Percentiles rank a stretch among this genome's conserved stretches.
Evolutionary conservation across 495 filamentous ascomycete species (phyloP).

Genomic region (Neurospora sp.): DNA sequence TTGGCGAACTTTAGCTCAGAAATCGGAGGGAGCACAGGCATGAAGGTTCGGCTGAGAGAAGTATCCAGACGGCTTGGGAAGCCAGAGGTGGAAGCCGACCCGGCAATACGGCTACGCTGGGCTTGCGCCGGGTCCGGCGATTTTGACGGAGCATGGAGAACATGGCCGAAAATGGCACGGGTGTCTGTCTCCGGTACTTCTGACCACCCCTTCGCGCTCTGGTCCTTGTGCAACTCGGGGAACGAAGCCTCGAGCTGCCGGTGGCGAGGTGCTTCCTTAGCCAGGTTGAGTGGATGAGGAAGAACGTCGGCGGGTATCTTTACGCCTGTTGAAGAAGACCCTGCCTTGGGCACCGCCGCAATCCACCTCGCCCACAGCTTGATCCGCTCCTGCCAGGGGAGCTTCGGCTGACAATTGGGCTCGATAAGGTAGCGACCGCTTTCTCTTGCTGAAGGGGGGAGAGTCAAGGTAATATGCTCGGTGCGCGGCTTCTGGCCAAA

Average conservation of each 20-base stretch:
- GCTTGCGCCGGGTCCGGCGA: not conserved
- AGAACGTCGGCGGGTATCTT: constrained; percentile 8
- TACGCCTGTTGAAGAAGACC: not conserved
- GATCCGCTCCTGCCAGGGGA: constrained; percentile 35
- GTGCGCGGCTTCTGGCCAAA: constrained; percentile 15
- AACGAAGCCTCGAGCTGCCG: not conserved
- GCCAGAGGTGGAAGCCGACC: constrained; percentile 13
- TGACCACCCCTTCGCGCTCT: constrained; percentile 18
- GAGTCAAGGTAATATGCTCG: not conserved
- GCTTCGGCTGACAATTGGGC: constrained; percentile 13
- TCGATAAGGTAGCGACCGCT: constrained; percentile 19
- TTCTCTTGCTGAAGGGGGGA: constrained; percentile 3
- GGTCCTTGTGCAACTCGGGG: not conserved
- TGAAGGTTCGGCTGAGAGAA: constrained; percentile 13
- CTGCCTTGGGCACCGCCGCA: not conserved
- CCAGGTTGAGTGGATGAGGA: constrained; percentile 3
- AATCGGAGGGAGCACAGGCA: constrained; percentile 15
- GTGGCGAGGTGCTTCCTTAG: not conserved
- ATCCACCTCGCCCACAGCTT: constrained; percentile 31
- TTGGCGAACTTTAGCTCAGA: constrained; percentile 6
- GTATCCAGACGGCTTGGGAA: not conserved
- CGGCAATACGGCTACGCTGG: constrained; percentile 3
- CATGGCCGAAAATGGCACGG: constrained; percentile 29
- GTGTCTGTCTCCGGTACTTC: constrained; percentile 17
- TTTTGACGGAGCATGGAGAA: constrained; percentile 22